Conservation (phyloP, 495 filamentous ascomycete species). For the Neurospora tetraspora region DNA sequence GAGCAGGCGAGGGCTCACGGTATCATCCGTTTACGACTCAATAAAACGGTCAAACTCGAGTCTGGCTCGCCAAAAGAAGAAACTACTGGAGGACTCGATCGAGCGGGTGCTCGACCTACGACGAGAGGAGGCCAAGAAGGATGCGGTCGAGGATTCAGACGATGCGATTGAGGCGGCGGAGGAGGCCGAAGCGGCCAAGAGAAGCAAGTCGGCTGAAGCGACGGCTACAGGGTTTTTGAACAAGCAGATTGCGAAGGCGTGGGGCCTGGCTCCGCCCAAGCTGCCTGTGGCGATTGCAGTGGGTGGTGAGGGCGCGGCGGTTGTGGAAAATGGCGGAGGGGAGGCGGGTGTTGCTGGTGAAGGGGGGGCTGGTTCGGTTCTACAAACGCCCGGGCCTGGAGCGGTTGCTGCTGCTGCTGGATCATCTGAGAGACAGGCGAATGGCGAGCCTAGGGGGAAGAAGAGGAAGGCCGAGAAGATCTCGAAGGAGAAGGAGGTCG, state of each 20-base stretch:
- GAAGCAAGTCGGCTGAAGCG: constrained; percentile 13
- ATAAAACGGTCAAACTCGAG: constrained; percentile 81
- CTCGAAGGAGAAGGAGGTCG: constrained; percentile 27
- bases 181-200: constrained; percentile 19
- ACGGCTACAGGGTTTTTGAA: constrained; percentile 19
- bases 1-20: constrained; percentile 34
- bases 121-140: constrained; percentile 49
- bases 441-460: constrained; percentile 61
- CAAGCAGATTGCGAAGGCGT: constrained; percentile 42
- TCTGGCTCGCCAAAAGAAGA: constrained; percentile 69
- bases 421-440: constrained; percentile 35
- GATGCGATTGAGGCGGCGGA: constrained; percentile 58
- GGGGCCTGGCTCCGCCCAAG: constrained; percentile 40
- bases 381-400: constrained; percentile 1
- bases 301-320: neutral
- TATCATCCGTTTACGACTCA: constrained; percentile 56
- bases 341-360: neutral
- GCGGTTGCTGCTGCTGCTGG: constrained; percentile 8
- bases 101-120: constrained; percentile 73
- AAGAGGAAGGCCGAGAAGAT: constrained; percentile 41
- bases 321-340: neutral
- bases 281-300: constrained; percentile 17
- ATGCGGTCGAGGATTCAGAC: constrained; percentile 47
- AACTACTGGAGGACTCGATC: constrained; percentile 71
- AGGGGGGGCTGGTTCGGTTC: neutral